Evolutionary conservation across 352 stramenopile genomes (phyloP).

Genomic region (Phytophthora europaea): DNA sequence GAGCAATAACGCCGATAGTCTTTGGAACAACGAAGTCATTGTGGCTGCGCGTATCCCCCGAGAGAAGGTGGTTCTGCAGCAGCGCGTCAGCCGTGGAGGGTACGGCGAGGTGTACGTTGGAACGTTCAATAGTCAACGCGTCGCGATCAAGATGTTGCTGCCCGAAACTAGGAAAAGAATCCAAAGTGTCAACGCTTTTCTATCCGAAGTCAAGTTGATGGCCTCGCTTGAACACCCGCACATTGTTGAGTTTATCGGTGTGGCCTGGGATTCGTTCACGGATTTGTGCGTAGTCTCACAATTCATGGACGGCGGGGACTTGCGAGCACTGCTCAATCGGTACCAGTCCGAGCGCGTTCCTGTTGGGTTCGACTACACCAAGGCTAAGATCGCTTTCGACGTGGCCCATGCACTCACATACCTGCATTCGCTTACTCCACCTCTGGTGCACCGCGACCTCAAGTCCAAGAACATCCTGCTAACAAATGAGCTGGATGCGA

Average conservation of each 20-base stretch:
- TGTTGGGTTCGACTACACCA: background rate
- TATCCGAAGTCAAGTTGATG: background rate
- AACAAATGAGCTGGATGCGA: background rate
- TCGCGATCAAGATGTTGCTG: background rate
- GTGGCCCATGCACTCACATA: background rate
- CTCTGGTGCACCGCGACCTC: background rate
- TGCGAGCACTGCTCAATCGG: background rate
- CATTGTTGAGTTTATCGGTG: background rate
- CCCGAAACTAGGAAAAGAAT: background rate
- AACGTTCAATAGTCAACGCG: background rate
- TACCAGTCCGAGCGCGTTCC: background rate
- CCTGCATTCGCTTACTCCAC: background rate
- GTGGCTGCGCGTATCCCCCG: background rate
- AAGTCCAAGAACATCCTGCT: background rate
- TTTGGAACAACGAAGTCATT: background rate
- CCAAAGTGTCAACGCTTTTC: background rate
- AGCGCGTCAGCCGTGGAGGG: background rate
- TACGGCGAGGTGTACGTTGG: constrained; percentile 1
- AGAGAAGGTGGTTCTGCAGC: background rate
- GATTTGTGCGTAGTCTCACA: background rate
- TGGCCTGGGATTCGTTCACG: background rate
- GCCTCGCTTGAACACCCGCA: background rate
- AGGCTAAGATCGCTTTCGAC: background rate
- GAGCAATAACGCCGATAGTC: background rate
- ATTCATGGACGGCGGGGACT: background rate